Evolutionary conservation across 2,329 filamentous ascomycete genomes (phyloP).

Genomic region (Botrytis fabae): DNA sequence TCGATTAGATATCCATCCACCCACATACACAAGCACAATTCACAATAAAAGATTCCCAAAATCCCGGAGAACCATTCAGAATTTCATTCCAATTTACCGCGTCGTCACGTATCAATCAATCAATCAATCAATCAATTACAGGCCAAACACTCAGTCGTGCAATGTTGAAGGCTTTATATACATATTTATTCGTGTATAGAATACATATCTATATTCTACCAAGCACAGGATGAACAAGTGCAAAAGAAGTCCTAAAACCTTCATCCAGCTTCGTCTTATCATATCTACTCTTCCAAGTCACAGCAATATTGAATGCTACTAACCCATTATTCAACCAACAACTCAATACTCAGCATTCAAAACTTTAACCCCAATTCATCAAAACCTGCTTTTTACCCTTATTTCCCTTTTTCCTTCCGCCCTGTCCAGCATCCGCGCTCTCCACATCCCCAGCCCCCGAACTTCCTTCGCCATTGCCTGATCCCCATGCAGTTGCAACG

Average conservation of each 20-base stretch:
- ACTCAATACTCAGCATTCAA: neutral
- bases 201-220: neutral
- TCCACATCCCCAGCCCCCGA: constrained; percentile 27
- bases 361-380: constrained; percentile 33
- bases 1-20: neutral
- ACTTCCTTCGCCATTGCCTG: constrained; percentile 34
- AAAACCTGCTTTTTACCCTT: constrained; percentile 63
- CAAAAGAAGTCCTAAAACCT: neutral
- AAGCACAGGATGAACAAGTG: neutral
- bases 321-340: neutral
- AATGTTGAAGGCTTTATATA: neutral
- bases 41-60: rapidly evolving
- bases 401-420: constrained; percentile 55
- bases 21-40: neutral
- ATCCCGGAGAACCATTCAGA: rapidly evolving
- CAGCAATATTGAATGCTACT: no score
- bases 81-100: neutral
- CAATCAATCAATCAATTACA: neutral
- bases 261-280: neutral
- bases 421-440: constrained; percentile 31
- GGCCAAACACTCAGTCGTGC: neutral
- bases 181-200: neutral
- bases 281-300: neutral
- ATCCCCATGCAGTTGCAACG: constrained; percentile 31
- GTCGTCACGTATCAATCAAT: neutral